phyloP scores from a whole-genome alignment of 1,284 basidiomycete species.

The Taiwanofungus camphoratus region DNA sequence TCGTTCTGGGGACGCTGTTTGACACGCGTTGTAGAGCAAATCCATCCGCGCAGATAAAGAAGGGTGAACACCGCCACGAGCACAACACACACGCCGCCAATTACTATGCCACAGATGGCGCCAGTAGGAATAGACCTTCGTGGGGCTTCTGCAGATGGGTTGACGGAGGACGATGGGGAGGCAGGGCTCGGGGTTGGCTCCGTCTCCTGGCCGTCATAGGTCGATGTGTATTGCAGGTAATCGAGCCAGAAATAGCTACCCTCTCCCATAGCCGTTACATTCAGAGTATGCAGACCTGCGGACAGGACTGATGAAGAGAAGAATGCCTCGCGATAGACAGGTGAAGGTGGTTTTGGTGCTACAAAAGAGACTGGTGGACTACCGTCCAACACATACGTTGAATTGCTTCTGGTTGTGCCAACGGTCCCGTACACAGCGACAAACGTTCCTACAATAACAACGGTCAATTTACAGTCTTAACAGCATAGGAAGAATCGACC shows the following conservation, averaged over 20 bases:
- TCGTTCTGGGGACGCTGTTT: not conserved
- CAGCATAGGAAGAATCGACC: not conserved
- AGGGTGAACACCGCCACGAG: not conserved
- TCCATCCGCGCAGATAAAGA: not conserved
- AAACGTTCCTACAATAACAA: slow-evolving; percentile 6
- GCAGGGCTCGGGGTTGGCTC: not conserved
- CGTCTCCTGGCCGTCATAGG: not conserved
- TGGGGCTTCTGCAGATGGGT: not conserved
- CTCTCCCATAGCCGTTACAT: not conserved
- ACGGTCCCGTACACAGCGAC: slow-evolving; percentile 9
- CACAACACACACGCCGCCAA: not conserved
- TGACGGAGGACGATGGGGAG: not conserved
- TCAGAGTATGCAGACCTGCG: slow-evolving; percentile 4
- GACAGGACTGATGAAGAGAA: slow-evolving; percentile 3
- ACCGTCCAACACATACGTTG: slow-evolving; percentile 7
- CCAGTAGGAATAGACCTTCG: not conserved
- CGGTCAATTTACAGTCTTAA: not conserved
- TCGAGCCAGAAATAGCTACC: slow-evolving; percentile 4
- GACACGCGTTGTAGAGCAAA: not conserved
- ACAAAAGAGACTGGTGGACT: not conserved
- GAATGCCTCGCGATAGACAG: slow-evolving; percentile 1
- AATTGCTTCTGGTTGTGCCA: not conserved
- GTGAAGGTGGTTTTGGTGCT: not conserved
- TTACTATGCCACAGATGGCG: slow-evolving; percentile 1
- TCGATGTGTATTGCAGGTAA: slow-evolving; percentile 4